A percentile compares a stretch with the other conserved stretches of the same genome.
phyloP scores from a whole-genome alignment of 176 grass and related monocot species.

The Elymus sibiricus region DNA sequence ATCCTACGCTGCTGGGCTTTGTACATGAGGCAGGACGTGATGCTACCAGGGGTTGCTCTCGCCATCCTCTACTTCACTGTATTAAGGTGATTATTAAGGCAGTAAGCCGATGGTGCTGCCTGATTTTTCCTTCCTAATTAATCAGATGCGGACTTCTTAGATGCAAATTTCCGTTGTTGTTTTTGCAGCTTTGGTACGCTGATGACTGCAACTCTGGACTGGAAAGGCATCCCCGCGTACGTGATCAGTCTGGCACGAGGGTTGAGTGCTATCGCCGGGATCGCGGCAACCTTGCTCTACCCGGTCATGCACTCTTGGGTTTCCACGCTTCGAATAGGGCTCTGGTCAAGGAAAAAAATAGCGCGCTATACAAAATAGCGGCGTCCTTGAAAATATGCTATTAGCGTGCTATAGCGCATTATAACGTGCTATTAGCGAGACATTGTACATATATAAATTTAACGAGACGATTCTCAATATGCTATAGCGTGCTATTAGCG shows the following conservation, averaged over 20 bases:
- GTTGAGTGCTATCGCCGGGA: constrained; percentile 59
- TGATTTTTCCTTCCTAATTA: no score
- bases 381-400: no score
- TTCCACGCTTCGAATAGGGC: constrained; percentile 59
- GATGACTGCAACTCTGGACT: neutral
- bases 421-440: no score
- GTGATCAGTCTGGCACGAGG: constrained; percentile 71
- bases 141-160: no score
- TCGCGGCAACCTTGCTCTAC: constrained; percentile 56
- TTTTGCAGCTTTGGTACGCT: neutral
- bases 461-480: no score
- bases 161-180: neutral
- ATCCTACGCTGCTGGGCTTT: constrained; percentile 66
- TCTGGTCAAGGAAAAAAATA: no score
- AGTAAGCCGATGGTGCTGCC: no score
- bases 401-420: no score
- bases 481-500: no score
- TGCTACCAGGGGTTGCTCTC: neutral
- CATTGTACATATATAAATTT: no score
- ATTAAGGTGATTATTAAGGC: neutral
- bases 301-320: constrained; percentile 53
- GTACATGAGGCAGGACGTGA: constrained; percentile 64
- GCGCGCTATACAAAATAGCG: no score
- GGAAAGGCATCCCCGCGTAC: constrained; percentile 50
- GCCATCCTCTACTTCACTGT: neutral